Evolutionary conservation across 345 rosid species (phyloP).

Genomic region (Pugionium dolabratum): DNA sequence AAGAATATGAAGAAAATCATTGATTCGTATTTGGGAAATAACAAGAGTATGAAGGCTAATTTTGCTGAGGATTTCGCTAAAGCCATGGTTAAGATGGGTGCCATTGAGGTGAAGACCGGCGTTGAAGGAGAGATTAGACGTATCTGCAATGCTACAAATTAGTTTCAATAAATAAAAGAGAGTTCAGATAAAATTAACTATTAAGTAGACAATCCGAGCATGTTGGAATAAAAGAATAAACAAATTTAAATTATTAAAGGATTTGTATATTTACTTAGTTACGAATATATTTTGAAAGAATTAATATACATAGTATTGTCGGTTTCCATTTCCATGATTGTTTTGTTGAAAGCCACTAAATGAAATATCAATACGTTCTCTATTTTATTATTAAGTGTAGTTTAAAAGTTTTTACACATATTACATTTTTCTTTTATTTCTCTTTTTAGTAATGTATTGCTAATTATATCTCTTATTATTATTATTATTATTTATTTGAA

Average conservation of each 20-base stretch:
- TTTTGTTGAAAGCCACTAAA: no score
- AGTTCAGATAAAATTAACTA: neutral
- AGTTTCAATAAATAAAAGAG: conserved; percentile 1
- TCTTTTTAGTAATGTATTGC: no score
- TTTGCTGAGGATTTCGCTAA: conserved; percentile 53
- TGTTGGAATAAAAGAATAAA: neutral
- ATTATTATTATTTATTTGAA: no score
- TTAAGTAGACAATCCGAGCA: neutral
- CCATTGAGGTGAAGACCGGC: conserved; percentile 48
- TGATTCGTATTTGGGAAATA: conserved; percentile 38
- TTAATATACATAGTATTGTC: no score
- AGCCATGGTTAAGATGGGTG: conserved; percentile 64
- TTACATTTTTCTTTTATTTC: no score
- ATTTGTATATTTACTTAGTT: no score
- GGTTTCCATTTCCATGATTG: no score
- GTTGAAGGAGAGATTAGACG: conserved; percentile 54
- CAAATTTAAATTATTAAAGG: neutral
- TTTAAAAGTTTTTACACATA: no score
- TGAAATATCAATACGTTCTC: no score
- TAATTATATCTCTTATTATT: no score
- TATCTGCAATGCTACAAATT: conserved; percentile 50
- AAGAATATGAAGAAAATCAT: conserved; percentile 41
- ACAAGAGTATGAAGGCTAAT: conserved; percentile 24
- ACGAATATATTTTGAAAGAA: no score
- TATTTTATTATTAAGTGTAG: no score